A percentile compares a stretch with the other conserved stretches of the same genome.
Evolutionary conservation across 768 basidiomycete species (phyloP).

Genomic region (Phylloporus arenicola): DNA sequence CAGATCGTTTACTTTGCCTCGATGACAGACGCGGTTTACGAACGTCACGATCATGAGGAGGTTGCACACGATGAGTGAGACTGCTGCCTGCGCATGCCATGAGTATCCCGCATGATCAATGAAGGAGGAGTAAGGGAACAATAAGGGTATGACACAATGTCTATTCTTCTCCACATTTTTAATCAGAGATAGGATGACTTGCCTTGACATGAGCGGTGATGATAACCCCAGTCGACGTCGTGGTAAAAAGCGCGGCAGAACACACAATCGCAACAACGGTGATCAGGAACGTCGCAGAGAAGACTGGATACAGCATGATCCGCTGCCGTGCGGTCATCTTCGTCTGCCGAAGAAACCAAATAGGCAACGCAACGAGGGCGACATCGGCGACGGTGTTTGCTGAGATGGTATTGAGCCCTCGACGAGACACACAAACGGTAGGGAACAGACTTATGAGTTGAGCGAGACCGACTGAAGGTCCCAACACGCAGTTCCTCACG

Average conservation of each 20-base stretch:
- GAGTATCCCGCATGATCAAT: neutral
- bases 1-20: neutral
- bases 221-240: neutral
- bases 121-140: no score
- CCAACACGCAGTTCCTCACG: conserved; percentile 8
- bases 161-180: neutral
- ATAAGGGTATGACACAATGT: no score
- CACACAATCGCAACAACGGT: conserved; percentile 18
- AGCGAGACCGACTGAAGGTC: conserved; percentile 7
- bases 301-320: conserved; percentile 15
- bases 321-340: conserved; percentile 9
- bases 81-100: conserved; percentile 11
- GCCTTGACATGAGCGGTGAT: conserved; percentile 23
- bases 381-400: conserved; percentile 19
- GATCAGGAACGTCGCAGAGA: conserved; percentile 17
- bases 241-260: conserved; percentile 5
- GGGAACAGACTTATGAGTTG: conserved; percentile 19
- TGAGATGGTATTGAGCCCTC: neutral
- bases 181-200: neutral
- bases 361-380: conserved; percentile 14
- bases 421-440: neutral
- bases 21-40: conserved; percentile 11
- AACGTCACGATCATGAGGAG: conserved; percentile 23
- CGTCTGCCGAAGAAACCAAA: conserved; percentile 8
- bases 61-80: conserved; percentile 24